These are phyloP conservation scores for Remersonia thermophila DNA, from an alignment of 2,329 filamentous ascomycete species.

Conservation along the genomic window DNA sequence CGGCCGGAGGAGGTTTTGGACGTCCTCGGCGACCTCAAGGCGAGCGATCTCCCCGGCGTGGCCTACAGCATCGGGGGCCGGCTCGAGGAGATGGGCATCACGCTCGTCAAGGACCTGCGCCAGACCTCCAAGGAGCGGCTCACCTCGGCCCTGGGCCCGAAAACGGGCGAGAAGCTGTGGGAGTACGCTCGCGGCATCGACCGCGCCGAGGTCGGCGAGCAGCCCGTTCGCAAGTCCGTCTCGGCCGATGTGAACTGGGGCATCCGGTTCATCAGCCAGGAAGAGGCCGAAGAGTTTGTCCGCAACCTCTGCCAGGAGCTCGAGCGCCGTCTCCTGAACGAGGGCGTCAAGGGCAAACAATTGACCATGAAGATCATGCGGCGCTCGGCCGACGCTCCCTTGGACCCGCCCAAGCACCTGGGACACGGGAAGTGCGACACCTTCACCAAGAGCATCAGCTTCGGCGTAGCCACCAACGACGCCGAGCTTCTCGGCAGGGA, in stretches of 20 bases:
- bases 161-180: conserved; percentile 82
- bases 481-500: conserved; percentile 63
- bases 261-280: conserved; percentile 81
- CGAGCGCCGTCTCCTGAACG: conserved; percentile 65
- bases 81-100: conserved; percentile 75
- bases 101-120: conserved; percentile 71
- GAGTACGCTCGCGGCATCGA: conserved; percentile 88
- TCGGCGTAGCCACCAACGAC: conserved; percentile 76
- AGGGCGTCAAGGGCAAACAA: conserved; percentile 76
- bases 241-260: conserved; percentile 98
- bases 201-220: conserved; percentile 70
- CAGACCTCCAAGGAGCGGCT: conserved; percentile 66
- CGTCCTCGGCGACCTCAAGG: conserved; percentile 64
- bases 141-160: conserved; percentile 64
- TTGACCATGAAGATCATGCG: conserved; percentile 94
- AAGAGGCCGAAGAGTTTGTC: conserved; percentile 90
- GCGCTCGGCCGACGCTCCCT: conserved; percentile 69
- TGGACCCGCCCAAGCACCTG: conserved; percentile 85
- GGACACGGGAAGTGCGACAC: conserved; percentile 92
- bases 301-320: conserved; percentile 75
- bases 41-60: conserved; percentile 81
- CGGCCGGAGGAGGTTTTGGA: conserved; percentile 67
- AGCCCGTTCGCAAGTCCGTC: conserved; percentile 79
- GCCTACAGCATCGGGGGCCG: conserved; percentile 80
- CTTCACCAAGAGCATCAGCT: conserved; percentile 74